Base-by-base conservation (phyloP, 163 green algal genomes). In the Chlamydomonas reinhardtii region DNA sequence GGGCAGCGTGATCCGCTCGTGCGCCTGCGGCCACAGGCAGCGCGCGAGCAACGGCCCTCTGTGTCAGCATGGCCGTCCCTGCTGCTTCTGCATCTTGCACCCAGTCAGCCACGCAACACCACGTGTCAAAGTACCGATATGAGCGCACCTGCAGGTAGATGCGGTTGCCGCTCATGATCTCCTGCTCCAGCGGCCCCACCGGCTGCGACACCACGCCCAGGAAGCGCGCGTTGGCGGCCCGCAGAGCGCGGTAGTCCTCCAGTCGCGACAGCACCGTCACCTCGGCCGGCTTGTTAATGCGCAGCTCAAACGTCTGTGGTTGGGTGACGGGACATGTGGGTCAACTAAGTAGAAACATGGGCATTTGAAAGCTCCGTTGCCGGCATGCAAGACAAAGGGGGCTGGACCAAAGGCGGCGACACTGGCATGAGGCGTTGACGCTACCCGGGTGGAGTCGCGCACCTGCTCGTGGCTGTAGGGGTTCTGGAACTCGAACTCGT, bases 401-500 rank as follows among this genome's bases (percentile, higher is more conserved):
- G 39, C 5, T 48, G 39, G 5, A 14, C 39, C 39, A 8, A 8
- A 48, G 39, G 39, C 8, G 39, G 39, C 8, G 39, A 48, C 39
- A 48, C n/a, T n/a, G n/a, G 39, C 39, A 48, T 48, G 39, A 8
- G 39, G n/a, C n/a, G 43, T 54, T 16, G 8, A 54, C 6, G 43
- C 43, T 54, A 54, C 43, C 43, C 43, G 43, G 14, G 48, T 56
- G 48, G 29, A 20, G 37, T 15, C 8, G 24, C 76, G 52, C 73
- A 92, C 91, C 74, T 85, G 88, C 34, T 95, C 90, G 15, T 88
- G 76, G 29, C 76, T 80, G 66, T 89, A 90, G 4, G 91, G 90
- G 72, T 95, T 95, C 24, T 74, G 39, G 24, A 96, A 93, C 85
- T 93, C 84, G 54, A 94, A 72, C 84, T 95, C 91, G 85, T 94